A percentile compares a stretch with the other conserved stretches of the same genome.
Evolutionary conservation across 106 monocot species (phyloP).

Genomic region (Acanthochlamys bracteata): DNA sequence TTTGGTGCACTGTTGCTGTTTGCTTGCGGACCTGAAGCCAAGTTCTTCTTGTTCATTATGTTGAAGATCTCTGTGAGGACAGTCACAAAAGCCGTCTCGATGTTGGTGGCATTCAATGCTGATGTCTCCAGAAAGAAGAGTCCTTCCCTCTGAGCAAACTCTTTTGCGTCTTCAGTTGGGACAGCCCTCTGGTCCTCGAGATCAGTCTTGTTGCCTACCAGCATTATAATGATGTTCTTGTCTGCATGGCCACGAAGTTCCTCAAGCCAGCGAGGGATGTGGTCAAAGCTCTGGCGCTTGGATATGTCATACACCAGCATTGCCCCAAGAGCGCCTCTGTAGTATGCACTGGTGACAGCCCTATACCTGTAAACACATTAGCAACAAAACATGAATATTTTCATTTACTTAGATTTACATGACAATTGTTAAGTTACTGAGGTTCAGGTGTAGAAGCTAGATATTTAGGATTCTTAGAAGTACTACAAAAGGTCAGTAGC

Average conservation of each 20-base stretch:
- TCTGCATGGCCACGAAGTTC: constrained; percentile 88
- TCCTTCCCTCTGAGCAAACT: constrained; percentile 83
- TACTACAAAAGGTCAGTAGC: too few relatives aligned
- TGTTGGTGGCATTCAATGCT: constrained; percentile 64
- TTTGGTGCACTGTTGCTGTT: constrained; percentile 19
- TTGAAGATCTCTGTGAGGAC: constrained; percentile 80
- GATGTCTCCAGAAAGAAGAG: constrained; percentile 98
- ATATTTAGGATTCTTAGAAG: too few relatives aligned
- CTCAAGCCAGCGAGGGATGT: constrained; percentile 85
- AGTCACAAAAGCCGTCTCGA: constrained; percentile 74
- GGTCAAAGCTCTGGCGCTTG: constrained; percentile 92
- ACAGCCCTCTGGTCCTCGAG: constrained; percentile 76
- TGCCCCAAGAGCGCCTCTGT: constrained; percentile 88
- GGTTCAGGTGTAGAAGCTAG: too few relatives aligned
- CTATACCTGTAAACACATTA: constrained; percentile 50
- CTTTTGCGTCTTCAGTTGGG: constrained; percentile 64
- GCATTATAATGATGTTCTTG: constrained; percentile 91
- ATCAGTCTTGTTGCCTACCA: constrained; percentile 86
- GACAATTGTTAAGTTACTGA: not conserved
- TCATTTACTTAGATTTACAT: not conserved
- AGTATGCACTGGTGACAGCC: constrained; percentile 93
- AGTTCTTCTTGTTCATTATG: constrained; percentile 66
- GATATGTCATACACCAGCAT: constrained; percentile 91
- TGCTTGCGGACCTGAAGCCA: constrained; percentile 21
- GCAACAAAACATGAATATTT: not conserved